A percentile compares a stretch with the other conserved stretches of the same genome.
Evolutionary conservation across 2,329 filamentous ascomycete species (phyloP).

Genomic region (Plectosphaerella sp.): DNA sequence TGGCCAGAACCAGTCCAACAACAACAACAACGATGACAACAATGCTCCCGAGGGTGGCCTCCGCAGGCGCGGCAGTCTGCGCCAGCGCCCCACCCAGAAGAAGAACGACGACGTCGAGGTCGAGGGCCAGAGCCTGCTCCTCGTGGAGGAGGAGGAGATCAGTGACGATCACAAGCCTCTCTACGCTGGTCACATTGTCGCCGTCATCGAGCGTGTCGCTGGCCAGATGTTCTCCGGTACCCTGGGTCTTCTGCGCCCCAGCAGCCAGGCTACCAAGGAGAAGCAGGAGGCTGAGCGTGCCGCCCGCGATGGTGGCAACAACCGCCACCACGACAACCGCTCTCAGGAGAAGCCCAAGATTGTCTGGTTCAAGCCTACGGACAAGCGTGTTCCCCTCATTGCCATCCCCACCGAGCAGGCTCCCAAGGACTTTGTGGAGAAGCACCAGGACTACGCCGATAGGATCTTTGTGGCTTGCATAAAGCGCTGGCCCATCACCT

Average conservation of each 20-base stretch:
- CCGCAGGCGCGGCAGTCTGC: slow-evolving; percentile 86
- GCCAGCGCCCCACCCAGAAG: slow-evolving; percentile 96
- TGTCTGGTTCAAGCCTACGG: slow-evolving; percentile 99
- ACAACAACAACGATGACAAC: slow-evolving; percentile 57
- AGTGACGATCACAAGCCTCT: slow-evolving; percentile 97
- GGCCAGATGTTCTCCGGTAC: slow-evolving; percentile 99
- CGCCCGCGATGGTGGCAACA: slow-evolving; percentile 74
- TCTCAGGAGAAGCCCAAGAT: slow-evolving; percentile 98
- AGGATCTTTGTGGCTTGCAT: slow-evolving; percentile 98
- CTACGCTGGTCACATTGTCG: slow-evolving; percentile 94
- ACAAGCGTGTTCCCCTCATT: slow-evolving; percentile 97
- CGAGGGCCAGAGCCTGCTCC: slow-evolving; percentile 90
- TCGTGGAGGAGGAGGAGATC: slow-evolving; percentile 98
- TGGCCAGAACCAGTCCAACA: slow-evolving; percentile 61
- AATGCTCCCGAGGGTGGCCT: slow-evolving; percentile 75
- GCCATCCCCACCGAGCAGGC: slow-evolving; percentile 98
- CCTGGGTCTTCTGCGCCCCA: slow-evolving; percentile 86
- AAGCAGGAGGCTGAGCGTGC: slow-evolving; percentile 97
- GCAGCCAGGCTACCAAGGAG: slow-evolving; percentile 98
- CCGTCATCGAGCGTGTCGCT: slow-evolving; percentile 92
- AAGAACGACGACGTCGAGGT: slow-evolving; percentile 99
- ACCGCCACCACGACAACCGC: slow-evolving; percentile 72
- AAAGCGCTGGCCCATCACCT: slow-evolving; percentile 99
- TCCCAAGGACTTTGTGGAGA: slow-evolving; percentile 95
- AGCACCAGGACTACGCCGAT: slow-evolving; percentile 95